Conservation (phyloP, 2,329 filamentous ascomycete genomes). For the Apiospora saccharicola region DNA sequence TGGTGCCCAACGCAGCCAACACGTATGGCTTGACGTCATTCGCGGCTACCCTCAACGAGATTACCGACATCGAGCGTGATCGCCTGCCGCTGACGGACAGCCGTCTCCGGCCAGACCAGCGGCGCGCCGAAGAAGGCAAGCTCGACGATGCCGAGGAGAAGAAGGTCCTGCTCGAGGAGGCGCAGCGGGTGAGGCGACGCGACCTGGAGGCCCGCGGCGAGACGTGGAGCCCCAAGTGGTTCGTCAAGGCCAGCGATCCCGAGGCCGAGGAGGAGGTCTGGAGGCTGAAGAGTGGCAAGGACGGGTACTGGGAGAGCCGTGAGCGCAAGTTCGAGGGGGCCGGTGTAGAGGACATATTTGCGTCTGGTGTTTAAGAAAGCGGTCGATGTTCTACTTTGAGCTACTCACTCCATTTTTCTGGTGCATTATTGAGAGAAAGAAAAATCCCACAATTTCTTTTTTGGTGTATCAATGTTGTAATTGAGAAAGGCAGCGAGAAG, state of each 20-base stretch:
- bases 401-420: background rate
- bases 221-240: constrained; percentile 82
- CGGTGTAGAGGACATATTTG: constrained; percentile 60
- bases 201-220: constrained; percentile 79
- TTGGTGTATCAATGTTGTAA: background rate
- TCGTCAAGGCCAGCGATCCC: constrained; percentile 71
- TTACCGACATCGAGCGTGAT: constrained; percentile 79
- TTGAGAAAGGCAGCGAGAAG: background rate
- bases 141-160: constrained; percentile 83
- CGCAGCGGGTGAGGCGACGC: constrained; percentile 77
- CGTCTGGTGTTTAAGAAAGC: background rate
- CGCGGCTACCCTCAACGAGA: constrained; percentile 85
- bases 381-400: background rate
- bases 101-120: constrained; percentile 85
- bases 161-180: constrained; percentile 86
- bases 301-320: constrained; percentile 93
- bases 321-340: constrained; percentile 66
- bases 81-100: constrained; percentile 84
- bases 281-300: constrained; percentile 80
- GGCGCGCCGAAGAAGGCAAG: constrained; percentile 81
- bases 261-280: constrained; percentile 72
- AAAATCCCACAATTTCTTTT: background rate
- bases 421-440: background rate
- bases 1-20: constrained; percentile 80
- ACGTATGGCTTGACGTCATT: constrained; percentile 91